Evolutionary conservation across 2,329 filamentous ascomycete genomes (phyloP).

Genomic region (Penicillium sclerotiorum): DNA sequence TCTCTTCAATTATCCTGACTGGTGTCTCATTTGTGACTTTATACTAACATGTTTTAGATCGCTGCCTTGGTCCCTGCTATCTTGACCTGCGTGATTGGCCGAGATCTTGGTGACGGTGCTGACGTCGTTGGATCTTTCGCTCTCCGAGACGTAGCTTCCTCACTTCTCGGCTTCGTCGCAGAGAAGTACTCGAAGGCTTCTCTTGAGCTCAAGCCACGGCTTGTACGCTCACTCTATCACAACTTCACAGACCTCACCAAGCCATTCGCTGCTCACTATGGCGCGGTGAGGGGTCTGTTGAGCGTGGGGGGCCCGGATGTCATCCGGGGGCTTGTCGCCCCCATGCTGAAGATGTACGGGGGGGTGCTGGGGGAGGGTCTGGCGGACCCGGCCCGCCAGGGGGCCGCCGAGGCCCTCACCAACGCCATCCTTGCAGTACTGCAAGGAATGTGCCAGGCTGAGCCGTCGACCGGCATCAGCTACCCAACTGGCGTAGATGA

Average conservation of each 20-base stretch:
- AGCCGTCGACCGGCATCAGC: conserved; percentile 43
- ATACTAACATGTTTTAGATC: conserved; percentile 45
- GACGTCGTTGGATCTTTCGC: conserved; percentile 67
- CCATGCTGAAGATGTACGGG: conserved; percentile 67
- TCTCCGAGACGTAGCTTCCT: conserved; percentile 81
- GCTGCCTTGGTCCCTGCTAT: conserved; percentile 78
- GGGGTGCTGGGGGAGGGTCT: conserved; percentile 60
- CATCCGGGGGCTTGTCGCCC: conserved; percentile 65
- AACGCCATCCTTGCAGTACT: conserved; percentile 60
- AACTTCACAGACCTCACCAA: conserved; percentile 86
- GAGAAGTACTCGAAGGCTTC: conserved; percentile 80
- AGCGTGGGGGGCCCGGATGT: conserved; percentile 72
- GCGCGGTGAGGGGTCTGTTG: conserved; percentile 78
- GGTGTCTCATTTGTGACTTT: neutral
- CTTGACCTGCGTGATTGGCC: conserved; percentile 85
- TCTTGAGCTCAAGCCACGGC: conserved; percentile 78
- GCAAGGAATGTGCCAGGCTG: conserved; percentile 55
- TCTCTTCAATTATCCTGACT: neutral
- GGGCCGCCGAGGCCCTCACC: conserved; percentile 64
- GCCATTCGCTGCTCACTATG: conserved; percentile 82
- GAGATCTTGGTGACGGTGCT: conserved; percentile 68
- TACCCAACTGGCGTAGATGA: conserved; percentile 39
- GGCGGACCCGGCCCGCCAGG: conserved; percentile 53
- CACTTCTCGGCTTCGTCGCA: conserved; percentile 76
- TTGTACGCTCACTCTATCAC: conserved; percentile 91